Conservation (phyloP, 371 early-diverging fungal genomes). For the Phascolomyces articulosus region DNA sequence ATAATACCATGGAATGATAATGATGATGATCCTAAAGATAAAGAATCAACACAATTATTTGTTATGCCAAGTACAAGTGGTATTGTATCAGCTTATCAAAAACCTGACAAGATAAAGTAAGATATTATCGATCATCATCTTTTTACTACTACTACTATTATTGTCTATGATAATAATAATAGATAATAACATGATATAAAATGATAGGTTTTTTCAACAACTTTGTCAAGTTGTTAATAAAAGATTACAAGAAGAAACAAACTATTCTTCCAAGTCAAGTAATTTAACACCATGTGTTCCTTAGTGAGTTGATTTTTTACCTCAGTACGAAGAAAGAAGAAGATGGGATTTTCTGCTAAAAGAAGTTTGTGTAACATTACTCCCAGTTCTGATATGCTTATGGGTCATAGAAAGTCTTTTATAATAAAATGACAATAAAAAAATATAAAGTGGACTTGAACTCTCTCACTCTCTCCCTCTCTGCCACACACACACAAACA, state of each 20-base stretch:
- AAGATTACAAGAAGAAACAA: constrained; percentile 4
- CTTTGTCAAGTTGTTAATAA: constrained; percentile 4
- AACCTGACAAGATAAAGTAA: constrained; percentile 58
- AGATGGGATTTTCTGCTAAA: too few relatives aligned
- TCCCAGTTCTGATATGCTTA: neutral
- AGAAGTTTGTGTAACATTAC: constrained; percentile 2
- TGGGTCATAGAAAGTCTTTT: too few relatives aligned
- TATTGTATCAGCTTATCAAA: constrained; percentile 63
- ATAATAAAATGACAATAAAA: too few relatives aligned
- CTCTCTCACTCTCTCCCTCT: too few relatives aligned
- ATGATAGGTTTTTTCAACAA: constrained; percentile 16
- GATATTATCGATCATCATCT: neutral
- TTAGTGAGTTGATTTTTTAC: too few relatives aligned
- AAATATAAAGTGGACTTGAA: too few relatives aligned
- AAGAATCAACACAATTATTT: constrained; percentile 56
- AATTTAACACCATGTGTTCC: neutral
- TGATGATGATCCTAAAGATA: too few relatives aligned
- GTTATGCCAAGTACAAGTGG: constrained; percentile 82
- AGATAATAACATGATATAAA: neutral
- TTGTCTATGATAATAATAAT: too few relatives aligned
- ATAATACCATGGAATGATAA: constrained; percentile 29
- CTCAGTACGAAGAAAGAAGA: too few relatives aligned
- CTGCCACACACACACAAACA: too few relatives aligned
- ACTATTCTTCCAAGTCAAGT: neutral
- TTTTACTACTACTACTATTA: neutral